Conservation (phyloP, 768 basidiomycete genomes). For the Leccinum subgranulosum region DNA sequence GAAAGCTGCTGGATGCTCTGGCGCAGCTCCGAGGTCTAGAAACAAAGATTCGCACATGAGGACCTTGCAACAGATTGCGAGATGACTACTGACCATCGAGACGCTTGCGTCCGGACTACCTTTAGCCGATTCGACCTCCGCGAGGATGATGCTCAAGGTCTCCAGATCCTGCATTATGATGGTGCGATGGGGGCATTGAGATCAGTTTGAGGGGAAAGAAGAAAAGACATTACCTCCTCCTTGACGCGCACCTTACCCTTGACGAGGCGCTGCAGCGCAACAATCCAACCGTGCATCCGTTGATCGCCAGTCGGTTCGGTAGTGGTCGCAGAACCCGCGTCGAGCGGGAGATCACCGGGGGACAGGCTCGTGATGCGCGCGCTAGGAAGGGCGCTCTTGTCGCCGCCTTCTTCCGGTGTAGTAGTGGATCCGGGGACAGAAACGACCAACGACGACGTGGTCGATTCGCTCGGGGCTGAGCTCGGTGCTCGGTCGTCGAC, state of each 20-base stretch:
- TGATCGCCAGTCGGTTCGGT: neutral
- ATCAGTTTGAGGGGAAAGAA: neutral
- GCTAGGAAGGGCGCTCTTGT: constrained; percentile 9
- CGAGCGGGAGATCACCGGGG: constrained; percentile 1
- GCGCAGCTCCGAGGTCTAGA: constrained; percentile 19
- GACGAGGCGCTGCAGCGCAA: constrained; percentile 28
- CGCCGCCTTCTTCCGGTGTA: neutral
- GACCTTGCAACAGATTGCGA: neutral
- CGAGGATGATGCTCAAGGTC: constrained; percentile 25
- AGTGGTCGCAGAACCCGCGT: neutral
- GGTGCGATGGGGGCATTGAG: neutral
- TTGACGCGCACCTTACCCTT: constrained; percentile 25
- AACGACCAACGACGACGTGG: neutral
- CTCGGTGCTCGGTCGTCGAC: constrained; percentile 1
- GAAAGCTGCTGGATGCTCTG: constrained; percentile 24
- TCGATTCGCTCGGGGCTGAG: constrained; percentile 1
- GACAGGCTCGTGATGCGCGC: constrained; percentile 21
- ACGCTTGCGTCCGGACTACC: constrained; percentile 3
- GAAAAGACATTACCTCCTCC: constrained; percentile 18
- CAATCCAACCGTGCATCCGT: constrained; percentile 17
- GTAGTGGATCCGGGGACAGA: neutral
- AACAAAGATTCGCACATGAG: neutral
- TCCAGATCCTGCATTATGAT: constrained; percentile 21
- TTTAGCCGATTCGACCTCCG: constrained; percentile 30
- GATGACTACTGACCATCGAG: constrained; percentile 15